These are phyloP conservation scores for Phylloboletellus chloephorus DNA, from an alignment of 1,284 basidiomycete genomes.

Conservation along the genomic window DNA sequence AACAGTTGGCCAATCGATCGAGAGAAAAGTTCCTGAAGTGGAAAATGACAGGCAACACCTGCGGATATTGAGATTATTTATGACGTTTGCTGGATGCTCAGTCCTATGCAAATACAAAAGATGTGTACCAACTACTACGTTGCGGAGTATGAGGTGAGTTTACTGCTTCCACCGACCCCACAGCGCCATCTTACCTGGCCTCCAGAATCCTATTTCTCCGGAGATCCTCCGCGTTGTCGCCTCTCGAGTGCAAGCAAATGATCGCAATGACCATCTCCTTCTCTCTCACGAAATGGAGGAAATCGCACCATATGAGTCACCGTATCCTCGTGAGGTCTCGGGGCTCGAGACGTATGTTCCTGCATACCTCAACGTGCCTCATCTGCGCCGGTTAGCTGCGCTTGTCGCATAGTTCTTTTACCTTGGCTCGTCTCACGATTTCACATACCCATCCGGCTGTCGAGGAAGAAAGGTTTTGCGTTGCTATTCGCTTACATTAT, in stretches of 20 bases:
- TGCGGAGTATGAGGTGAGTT: slow-evolving; percentile 87
- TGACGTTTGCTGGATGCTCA: slow-evolving; percentile 99
- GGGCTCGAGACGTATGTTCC: slow-evolving; percentile 86
- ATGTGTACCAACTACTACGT: slow-evolving; percentile 99
- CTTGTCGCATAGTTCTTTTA: slow-evolving; percentile 55
- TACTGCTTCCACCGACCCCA: slow-evolving; percentile 14
- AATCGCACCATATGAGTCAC: slow-evolving; percentile 87
- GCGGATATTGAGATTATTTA: slow-evolving; percentile 98
- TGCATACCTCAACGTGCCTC: slow-evolving; percentile 80
- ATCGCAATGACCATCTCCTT: slow-evolving; percentile 91
- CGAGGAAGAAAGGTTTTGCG: slow-evolving; percentile 6
- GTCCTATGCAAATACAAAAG: slow-evolving; percentile 98
- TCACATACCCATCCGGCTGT: too few relatives aligned
- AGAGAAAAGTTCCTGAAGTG: slow-evolving; percentile 10
- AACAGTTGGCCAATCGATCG: background rate
- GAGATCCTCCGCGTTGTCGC: slow-evolving; percentile 97
- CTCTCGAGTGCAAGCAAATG: slow-evolving; percentile 88
- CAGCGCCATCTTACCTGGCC: slow-evolving; percentile 6
- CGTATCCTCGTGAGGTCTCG: slow-evolving; percentile 81
- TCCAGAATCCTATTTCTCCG: slow-evolving; percentile 88
- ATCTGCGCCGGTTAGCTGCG: slow-evolving; percentile 75
- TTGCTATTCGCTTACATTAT: slow-evolving; percentile 19
- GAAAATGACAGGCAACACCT: slow-evolving; percentile 67
- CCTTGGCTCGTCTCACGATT: background rate
- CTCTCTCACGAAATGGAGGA: slow-evolving; percentile 94